Evolutionary conservation across 73 alveolate genomes (phyloP).

Genomic region (Urostyla sp.): DNA sequence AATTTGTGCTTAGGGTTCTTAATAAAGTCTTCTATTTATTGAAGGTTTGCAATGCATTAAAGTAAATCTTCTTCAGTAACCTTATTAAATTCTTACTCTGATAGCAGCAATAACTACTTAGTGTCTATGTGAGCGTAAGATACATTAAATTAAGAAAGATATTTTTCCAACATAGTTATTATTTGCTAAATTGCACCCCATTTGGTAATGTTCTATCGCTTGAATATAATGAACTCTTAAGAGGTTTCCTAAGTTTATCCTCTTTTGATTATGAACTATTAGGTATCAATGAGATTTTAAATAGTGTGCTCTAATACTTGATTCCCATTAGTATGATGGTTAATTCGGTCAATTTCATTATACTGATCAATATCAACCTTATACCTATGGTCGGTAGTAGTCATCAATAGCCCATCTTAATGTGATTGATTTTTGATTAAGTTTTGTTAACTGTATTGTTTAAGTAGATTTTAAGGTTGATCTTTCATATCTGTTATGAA

Average conservation of each 20-base stretch:
- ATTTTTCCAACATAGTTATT: conserved; percentile 63
- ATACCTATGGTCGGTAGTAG: too few relatives aligned
- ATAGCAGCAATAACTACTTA: conserved; percentile 50
- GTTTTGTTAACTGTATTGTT: too few relatives aligned
- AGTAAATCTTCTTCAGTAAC: conserved; percentile 64
- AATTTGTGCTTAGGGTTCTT: conserved; percentile 57
- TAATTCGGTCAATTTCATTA: too few relatives aligned
- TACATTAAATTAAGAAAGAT: conserved; percentile 60
- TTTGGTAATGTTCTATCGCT: conserved; percentile 70
- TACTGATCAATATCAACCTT: too few relatives aligned
- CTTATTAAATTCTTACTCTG: conserved; percentile 63
- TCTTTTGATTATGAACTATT: conserved; percentile 70
- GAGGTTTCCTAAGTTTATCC: conserved; percentile 68
- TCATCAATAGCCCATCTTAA: too few relatives aligned
- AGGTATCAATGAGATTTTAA: too few relatives aligned
- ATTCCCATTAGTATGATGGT: too few relatives aligned
- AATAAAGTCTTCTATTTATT: conserved; percentile 53
- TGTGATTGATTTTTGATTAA: too few relatives aligned
- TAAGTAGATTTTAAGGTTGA: too few relatives aligned
- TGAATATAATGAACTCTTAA: conserved; percentile 72
- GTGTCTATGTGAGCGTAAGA: conserved; percentile 76
- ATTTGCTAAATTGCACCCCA: conserved; percentile 76
- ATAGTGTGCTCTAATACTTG: too few relatives aligned
- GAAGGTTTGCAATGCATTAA: conserved; percentile 42
- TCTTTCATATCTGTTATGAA: too few relatives aligned